A percentile compares a stretch with the other conserved stretches of the same genome.
Conservation (phyloP, 2,329 filamentous ascomycete species). For the Venturia pyrina region DNA sequence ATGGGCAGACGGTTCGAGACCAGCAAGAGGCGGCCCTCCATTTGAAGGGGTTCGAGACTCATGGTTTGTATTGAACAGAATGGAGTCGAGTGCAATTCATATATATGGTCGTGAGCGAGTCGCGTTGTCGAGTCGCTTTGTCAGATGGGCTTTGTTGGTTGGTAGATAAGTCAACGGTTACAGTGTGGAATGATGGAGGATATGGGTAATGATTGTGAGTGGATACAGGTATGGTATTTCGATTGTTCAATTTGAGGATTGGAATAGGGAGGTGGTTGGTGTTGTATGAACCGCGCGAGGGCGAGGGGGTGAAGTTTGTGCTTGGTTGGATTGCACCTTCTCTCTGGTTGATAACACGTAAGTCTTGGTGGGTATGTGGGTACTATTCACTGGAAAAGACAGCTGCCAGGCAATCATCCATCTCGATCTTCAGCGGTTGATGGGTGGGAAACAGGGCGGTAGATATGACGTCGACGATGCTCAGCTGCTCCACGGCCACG, state of each 20-base stretch:
- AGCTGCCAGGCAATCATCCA: no score
- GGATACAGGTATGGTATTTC: not conserved
- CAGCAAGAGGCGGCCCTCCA: conserved; percentile 55
- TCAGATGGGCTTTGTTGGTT: no score
- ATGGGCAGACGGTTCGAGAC: conserved; percentile 93
- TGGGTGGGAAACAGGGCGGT: no score
- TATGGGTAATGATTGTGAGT: not conserved
- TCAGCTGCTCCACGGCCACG: no score
- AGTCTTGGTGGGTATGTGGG: not conserved
- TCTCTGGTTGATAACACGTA: not conserved
- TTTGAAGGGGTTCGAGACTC: not conserved
- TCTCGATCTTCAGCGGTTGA: no score
- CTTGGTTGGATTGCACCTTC: not conserved
- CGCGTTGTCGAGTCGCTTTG: no score
- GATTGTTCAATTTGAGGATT: not conserved
- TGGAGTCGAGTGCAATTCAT: no score
- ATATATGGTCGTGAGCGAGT: no score
- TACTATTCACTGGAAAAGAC: no score
- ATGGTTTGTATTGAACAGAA: not conserved
- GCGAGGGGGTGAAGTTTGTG: not conserved
- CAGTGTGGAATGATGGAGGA: not conserved
- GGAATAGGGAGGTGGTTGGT: not conserved
- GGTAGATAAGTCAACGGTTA: no score
- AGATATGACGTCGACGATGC: no score
- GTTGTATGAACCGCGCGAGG: not conserved